Base-by-base conservation (phyloP, 2,329 filamentous ascomycete species). In the Pestalotiopsis sp. region DNA sequence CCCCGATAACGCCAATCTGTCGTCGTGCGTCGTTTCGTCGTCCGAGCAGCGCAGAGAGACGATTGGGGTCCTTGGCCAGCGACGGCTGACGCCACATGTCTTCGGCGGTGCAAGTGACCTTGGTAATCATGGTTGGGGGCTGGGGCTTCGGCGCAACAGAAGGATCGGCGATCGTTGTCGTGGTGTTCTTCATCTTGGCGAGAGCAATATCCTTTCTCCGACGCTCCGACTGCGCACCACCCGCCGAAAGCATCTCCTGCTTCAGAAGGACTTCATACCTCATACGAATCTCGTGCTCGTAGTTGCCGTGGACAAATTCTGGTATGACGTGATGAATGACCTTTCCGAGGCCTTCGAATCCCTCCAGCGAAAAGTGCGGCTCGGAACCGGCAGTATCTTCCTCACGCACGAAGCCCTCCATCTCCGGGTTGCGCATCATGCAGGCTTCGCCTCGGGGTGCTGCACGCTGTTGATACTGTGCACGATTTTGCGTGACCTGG, bases 381-480 rank as follows among this genome's bases (percentile, higher is more conserved):
- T 56, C 36, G 3, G 45, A 25, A 1, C 23, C 60, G 36, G 67
- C 67, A 14, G 67, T 64, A 41, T 68, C 67, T 27, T 60, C 63
- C 4, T 68, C 67, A 3, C 67, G 41, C 38, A 59, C n/a, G 36
- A 68, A 68, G n/a, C 20, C 25, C 25, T 36, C 36, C 38, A 52
- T 63, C 23, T 25, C 40, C 5, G 59, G 41, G 45, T 68, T 58
- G 23, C 14, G 9, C 36, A 41, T 41, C 4, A 7, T 25, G 40
- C 41, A 68, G 23, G 31, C 66, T 27, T 13, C 4, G 13, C 20
- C 25, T 2, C 59, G 56, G 5, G 41, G 25, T 13, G n/a, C 13
- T 6, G 27, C n/a, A 2, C 45, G 13, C 25, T 41, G 23, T 56
- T 3, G 14, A 17, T 61, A 36, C 56, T 60, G 23, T 14, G 25